Evolutionary conservation across 2,329 filamentous ascomycete genomes (phyloP).

Genomic region (Exophiala sp.): DNA sequence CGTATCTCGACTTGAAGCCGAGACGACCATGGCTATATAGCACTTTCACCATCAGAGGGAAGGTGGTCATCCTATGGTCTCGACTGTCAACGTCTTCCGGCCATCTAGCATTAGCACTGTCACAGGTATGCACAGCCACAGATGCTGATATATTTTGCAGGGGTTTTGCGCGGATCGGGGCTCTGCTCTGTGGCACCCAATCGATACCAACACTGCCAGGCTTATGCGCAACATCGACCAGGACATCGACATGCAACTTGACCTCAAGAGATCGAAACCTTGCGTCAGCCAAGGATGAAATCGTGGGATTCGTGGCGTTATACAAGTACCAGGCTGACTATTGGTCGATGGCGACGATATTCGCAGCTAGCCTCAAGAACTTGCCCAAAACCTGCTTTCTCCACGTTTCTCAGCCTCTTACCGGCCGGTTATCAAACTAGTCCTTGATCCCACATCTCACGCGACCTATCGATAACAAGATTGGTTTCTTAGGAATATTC

Average conservation of each 20-base stretch:
- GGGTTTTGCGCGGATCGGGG: not conserved
- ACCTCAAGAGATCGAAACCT: not conserved
- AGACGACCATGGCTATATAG: not conserved
- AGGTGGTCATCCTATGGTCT: not conserved
- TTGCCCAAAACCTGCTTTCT: constrained; percentile 15
- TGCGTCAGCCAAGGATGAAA: constrained; percentile 20
- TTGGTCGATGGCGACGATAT: constrained; percentile 4
- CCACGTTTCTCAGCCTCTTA: not conserved
- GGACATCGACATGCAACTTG: constrained; percentile 11
- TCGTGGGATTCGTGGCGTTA: constrained; percentile 4
- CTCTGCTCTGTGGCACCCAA: constrained; percentile 16
- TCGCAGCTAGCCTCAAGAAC: not conserved
- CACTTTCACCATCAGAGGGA: not conserved
- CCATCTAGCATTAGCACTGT: constrained; percentile 3
- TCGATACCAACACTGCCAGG: not conserved
- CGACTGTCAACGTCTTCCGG: no score
- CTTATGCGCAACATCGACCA: constrained; percentile 3
- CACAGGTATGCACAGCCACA: constrained; percentile 3
- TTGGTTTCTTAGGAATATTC: no score
- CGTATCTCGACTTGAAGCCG: not conserved
- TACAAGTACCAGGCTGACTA: not conserved
- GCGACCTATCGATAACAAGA: no score
- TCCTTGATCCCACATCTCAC: not conserved
- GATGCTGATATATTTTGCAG: not conserved
- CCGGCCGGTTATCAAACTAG: not conserved